Base-by-base conservation (phyloP, 805 yeast genomes). In the Kodamaea restingae region DNA sequence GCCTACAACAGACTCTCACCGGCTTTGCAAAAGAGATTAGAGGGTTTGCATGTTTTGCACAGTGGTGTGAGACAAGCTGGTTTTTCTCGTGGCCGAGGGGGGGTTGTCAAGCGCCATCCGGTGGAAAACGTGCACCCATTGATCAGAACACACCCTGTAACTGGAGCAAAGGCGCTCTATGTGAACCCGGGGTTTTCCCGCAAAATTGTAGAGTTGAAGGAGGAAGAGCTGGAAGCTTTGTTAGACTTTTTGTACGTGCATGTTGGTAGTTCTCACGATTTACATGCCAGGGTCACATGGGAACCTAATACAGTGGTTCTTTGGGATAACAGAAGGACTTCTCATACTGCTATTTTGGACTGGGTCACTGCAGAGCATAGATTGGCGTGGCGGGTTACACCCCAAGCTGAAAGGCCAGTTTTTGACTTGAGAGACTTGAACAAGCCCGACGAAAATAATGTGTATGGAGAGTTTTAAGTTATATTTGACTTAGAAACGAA, bases 1-100 rank as follows among this genome's bases (percentile, higher is more conserved):
- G 70, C 70, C 7, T 65, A 65, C 46, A 55, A 63, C 35, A 46
- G 70, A 15, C 55, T 65, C 40, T 65, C 71, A 6, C 66, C 67
- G 4, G 64, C 52, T 25, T 63, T 65, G 45, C 55, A 60, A 40
- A 54, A 60, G 43, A 51, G 60, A 36, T 50, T 65, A 39, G 61
- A 52, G 15, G 63, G 65, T 4, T 56, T 65, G 42, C 56, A 62
- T 40, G 69, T 61, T 10, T 50, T 61, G 36, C 71, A 65, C 43
- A 52, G 65, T 7, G 59, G 66, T 2, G 62, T 56, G 10, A 64
- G 61, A 39, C 71, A 65, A 48, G 69, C 70, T 7, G 47, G 46
- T 27, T 39, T 41, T 42, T 48, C 65, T 4, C 40, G 51, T 20
- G 30, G 36, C 24, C 47, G 42, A 12, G 65, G 65, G 5, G 61